Conservation (phyloP, 1,139 yeast species). For the Protomyces inouyei region DNA sequence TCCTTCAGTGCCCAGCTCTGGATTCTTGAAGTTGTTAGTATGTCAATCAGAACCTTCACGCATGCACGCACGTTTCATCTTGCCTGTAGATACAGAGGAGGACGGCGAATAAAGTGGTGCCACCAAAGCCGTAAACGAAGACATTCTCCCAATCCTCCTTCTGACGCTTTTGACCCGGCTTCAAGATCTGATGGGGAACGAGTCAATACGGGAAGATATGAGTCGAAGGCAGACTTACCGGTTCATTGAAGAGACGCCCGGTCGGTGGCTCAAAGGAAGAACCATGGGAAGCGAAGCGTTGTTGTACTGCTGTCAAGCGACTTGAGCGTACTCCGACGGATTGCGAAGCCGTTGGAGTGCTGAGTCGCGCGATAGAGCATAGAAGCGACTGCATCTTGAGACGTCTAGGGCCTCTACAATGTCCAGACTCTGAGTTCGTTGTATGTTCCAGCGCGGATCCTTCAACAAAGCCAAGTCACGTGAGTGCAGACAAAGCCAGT, state of each 20-base stretch:
- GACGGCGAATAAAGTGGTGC: conserved; percentile 2
- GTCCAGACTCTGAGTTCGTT: too few relatives aligned
- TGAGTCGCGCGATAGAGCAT: not conserved
- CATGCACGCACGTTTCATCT: conserved; percentile 19
- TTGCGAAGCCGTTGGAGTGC: not conserved
- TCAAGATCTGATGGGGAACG: not conserved
- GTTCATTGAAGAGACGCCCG: conserved; percentile 25
- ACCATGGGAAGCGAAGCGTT: conserved; percentile 19
- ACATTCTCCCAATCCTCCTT: conserved; percentile 26
- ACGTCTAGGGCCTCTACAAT: not conserved
- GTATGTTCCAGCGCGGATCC: too few relatives aligned
- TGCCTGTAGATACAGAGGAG: conserved; percentile 12
- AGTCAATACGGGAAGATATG: not conserved
- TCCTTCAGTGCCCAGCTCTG: conserved; percentile 26
- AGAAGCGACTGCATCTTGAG: not conserved
- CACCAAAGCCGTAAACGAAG: conserved; percentile 22
- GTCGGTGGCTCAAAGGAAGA: conserved; percentile 24
- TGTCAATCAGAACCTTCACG: not conserved
- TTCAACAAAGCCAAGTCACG: too few relatives aligned
- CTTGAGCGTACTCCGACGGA: not conserved
- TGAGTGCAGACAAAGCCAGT: too few relatives aligned
- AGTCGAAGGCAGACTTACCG: conserved; percentile 1
- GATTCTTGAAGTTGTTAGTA: not conserved
- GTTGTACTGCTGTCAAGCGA: not conserved
- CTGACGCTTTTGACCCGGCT: conserved; percentile 10